Conservation (phyloP, 2,329 filamentous ascomycete genomes). For the Epichloe coenophiala region DNA sequence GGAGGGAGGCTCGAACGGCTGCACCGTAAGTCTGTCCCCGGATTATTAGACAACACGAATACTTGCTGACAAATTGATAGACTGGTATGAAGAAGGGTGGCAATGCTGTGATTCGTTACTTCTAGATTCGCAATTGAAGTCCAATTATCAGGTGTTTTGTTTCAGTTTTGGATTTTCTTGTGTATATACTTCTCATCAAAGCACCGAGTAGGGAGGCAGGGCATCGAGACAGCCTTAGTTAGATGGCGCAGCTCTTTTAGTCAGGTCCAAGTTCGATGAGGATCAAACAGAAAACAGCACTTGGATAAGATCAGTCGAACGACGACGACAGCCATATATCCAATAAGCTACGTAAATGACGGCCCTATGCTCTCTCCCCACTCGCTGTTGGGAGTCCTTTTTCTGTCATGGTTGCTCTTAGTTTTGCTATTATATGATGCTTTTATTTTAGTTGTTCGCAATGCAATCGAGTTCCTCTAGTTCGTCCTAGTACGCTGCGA, state of each 20-base stretch:
- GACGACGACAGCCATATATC: neutral
- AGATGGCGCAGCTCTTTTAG: neutral
- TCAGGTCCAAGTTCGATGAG: neutral
- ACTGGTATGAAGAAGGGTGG: conserved; percentile 28
- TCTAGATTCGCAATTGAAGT: conserved; percentile 12
- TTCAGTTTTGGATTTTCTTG: conserved; percentile 20
- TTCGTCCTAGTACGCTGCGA: neutral
- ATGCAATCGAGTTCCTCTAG: neutral
- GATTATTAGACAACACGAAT: neutral
- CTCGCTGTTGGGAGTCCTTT: neutral
- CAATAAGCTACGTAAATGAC: neutral
- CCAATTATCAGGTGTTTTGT: neutral
- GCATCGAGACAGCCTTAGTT: neutral
- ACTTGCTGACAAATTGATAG: conserved; percentile 15
- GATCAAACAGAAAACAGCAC: neutral
- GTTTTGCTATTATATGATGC: conserved; percentile 1
- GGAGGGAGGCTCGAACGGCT: conserved; percentile 44
- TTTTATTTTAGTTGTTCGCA: conserved; percentile 4
- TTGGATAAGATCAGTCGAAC: neutral
- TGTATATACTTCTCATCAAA: conserved; percentile 19
- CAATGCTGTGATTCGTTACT: conserved; percentile 31
- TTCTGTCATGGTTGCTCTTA: neutral
- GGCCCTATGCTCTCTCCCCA: neutral
- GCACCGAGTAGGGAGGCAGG: conserved; percentile 3
- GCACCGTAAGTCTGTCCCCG: conserved; percentile 56